Base-by-base conservation (phyloP, 2,329 filamentous ascomycete genomes). In the Pseudogymnoascus sp. region DNA sequence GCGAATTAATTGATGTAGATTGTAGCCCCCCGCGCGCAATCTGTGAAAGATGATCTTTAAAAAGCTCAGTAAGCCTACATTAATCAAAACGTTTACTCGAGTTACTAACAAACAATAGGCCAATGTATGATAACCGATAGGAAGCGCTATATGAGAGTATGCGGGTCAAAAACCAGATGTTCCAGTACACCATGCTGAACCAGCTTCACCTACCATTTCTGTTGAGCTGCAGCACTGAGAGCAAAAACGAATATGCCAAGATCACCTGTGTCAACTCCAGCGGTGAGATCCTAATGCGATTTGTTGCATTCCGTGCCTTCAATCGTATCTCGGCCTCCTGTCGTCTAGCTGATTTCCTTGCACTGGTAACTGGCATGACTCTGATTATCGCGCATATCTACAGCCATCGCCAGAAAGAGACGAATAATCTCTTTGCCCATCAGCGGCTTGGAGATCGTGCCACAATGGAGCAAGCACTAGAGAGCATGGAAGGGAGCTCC, bases 121-220 rank as follows among this genome's bases (percentile, higher is more conserved):
- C 44, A 50, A 50, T 10, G n/a, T 50, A 50, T 25, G 12, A n/a
- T 8, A 25, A 25, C 25, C 6, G 4, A 25, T 4, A 25, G 6
- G 2, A 5, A 25, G 25, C 4, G 25, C 25, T 25, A 25, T 25
- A 25, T 2, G 25, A 4, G 25, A 25, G 4, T 25, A 25, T 25
- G 4, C 25, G 4, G 25, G 25, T 25, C 25, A 25, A 25, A 25
- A 25, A 25, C 25, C 6, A 25, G 25, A 25, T 25, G 6, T 25
- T 25, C 6, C 25, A 25, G 4, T 25, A 25, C 25, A 25, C 25
- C 6, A 25, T 25, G 4, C 25, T 25, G 6, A 28, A 28, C n/a
- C n/a, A n/a, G 61, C 72, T 78, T 0, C 77, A 79, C 63, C 67
- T 78, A 0, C 77, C 77, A 0, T 77, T 74, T 63, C 70, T 77